A percentile compares a stretch with the other conserved stretches of the same genome.
Conservation (phyloP, 1,284 basidiomycete genomes). For the Moniliella sp. region DNA sequence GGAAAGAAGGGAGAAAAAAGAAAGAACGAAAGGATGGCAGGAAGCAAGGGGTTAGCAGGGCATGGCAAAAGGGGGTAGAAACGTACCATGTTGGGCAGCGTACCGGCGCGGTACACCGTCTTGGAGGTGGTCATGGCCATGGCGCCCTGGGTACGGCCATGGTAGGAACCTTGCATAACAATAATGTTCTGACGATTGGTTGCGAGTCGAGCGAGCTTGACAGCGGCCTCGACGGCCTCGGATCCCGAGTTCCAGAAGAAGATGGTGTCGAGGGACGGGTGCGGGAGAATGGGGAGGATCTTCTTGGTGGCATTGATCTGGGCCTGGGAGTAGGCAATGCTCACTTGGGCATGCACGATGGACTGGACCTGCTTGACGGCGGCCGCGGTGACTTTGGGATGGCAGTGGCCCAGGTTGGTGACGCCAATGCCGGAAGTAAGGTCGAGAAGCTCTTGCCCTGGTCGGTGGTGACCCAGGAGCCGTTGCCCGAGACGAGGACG, state of each 20-base stretch:
- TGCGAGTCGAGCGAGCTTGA: slow-evolving; percentile 52
- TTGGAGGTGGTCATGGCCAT: neutral
- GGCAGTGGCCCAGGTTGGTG: slow-evolving; percentile 29
- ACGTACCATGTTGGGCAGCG: slow-evolving; percentile 36
- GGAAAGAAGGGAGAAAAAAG: too few relatives aligned
- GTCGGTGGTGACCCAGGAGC: slow-evolving; percentile 19
- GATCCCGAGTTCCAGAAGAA: slow-evolving; percentile 65
- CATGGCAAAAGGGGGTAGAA: too few relatives aligned
- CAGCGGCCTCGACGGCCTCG: slow-evolving; percentile 61
- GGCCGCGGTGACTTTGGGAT: slow-evolving; percentile 22
- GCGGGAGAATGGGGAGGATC: slow-evolving; percentile 43
- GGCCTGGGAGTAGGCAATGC: slow-evolving; percentile 18
- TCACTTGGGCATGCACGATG: slow-evolving; percentile 29
- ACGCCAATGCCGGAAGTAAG: slow-evolving; percentile 30
- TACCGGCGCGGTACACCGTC: neutral
- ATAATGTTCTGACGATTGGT: slow-evolving; percentile 71
- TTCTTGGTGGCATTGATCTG: slow-evolving; percentile 18
- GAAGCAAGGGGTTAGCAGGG: too few relatives aligned
- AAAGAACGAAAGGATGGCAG: too few relatives aligned
- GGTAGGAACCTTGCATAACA: slow-evolving; percentile 47
- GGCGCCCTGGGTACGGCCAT: slow-evolving; percentile 23
- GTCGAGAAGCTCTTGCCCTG: slow-evolving; percentile 22
- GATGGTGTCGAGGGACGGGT: slow-evolving; percentile 69
- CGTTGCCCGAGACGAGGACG: slow-evolving; percentile 19
- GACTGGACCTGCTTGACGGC: slow-evolving; percentile 22